These are phyloP conservation scores for Dalechampia spathulata DNA, from an alignment of 441 rosid genomes.

Conservation along the genomic window DNA sequence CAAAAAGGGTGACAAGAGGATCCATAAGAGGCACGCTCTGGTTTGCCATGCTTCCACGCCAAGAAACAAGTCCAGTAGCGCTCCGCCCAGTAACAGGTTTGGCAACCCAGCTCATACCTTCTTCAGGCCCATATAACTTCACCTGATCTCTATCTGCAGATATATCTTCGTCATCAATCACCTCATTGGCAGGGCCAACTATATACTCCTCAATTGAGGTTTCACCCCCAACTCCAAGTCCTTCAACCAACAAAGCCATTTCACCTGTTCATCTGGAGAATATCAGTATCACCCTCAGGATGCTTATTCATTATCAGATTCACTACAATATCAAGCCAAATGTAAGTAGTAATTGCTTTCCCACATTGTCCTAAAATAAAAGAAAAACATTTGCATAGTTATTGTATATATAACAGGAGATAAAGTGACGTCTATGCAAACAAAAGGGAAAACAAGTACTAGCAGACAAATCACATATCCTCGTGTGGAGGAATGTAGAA, in stretches of 20 bases:
- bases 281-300: no score
- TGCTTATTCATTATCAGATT: no score
- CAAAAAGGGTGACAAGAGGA: slow-evolving; percentile 84
- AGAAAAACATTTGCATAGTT: no score
- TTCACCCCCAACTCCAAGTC: slow-evolving; percentile 56
- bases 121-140: slow-evolving; percentile 54
- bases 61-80: slow-evolving; percentile 44
- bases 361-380: no score
- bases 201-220: slow-evolving; percentile 52
- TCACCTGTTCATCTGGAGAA: slow-evolving; percentile 36
- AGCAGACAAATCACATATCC: no score
- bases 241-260: slow-evolving; percentile 64
- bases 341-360: no score
- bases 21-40: slow-evolving; percentile 53
- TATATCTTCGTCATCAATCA: no score
- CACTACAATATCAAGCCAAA: no score
- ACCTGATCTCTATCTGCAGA: slow-evolving; percentile 36
- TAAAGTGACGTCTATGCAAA: no score
- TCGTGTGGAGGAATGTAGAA: no score
- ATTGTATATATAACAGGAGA: no score
- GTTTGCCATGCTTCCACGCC: slow-evolving; percentile 62
- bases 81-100: slow-evolving; percentile 61
- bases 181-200: slow-evolving; percentile 36
- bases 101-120: slow-evolving; percentile 65
- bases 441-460: no score